Percentiles rank a stretch among this genome's conserved stretches.
These are phyloP conservation scores for Pelargonium australe DNA, from an alignment of 441 rosid genomes.

Conservation along the genomic window DNA sequence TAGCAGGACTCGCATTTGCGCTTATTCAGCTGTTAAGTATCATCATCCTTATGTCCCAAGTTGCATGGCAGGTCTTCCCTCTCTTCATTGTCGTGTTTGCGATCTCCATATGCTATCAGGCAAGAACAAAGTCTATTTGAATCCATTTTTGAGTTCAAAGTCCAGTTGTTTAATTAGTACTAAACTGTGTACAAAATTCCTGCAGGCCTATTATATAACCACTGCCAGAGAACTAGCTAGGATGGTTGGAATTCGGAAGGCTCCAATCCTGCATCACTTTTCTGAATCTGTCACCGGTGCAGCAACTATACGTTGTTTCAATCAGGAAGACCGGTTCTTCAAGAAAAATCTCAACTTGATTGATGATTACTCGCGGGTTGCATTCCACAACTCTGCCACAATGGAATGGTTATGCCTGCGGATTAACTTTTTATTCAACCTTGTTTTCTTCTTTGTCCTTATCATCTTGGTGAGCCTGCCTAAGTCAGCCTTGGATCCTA, in stretches of 20 bases:
- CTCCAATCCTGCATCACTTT: conserved; percentile 63
- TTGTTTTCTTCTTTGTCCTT: conserved; percentile 51
- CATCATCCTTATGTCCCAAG: conserved; percentile 49
- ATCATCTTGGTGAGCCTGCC: conserved; percentile 54
- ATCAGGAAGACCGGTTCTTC: conserved; percentile 48
- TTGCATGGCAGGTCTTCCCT: conserved; percentile 50
- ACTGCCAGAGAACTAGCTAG: conserved; percentile 71
- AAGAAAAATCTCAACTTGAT: conserved; percentile 30
- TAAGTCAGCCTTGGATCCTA: conserved; percentile 42
- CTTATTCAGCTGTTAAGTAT: conserved; percentile 55
- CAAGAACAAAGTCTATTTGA: conserved; percentile 13
- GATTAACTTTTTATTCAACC: conserved; percentile 58
- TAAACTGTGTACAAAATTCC: not conserved
- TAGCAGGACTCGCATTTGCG: conserved; percentile 63
- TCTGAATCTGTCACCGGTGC: conserved; percentile 55
- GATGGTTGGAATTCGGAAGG: conserved; percentile 59
- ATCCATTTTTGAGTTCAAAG: too few species aligned
- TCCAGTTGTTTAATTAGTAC: too few species aligned
- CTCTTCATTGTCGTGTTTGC: conserved; percentile 51
- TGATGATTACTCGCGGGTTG: conserved; percentile 48
- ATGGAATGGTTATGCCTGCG: conserved; percentile 65
- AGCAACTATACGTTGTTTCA: conserved; percentile 49
- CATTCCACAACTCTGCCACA: conserved; percentile 53
- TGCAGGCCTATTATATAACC: conserved; percentile 50
- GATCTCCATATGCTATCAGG: conserved; percentile 61